Percentiles rank a stretch among this genome's conserved stretches.
phyloP scores from a whole-genome alignment of 108 stramenopile genomes.

The Aureococcus anophagefferens region DNA sequence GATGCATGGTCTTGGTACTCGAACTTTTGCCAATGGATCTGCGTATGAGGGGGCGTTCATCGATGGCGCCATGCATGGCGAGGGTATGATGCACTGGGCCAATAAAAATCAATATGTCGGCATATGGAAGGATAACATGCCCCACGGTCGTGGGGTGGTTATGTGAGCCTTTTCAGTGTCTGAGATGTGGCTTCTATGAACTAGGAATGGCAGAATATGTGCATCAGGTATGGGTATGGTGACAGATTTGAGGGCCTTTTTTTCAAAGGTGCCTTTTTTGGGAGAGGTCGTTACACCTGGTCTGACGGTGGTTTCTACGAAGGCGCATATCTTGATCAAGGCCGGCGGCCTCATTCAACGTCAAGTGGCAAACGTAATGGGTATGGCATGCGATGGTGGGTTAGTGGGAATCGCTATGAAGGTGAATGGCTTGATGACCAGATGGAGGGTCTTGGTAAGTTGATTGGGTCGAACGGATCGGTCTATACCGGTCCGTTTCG shows the following conservation, averaged over 20 bases:
- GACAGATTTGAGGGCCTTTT: slow-evolving; percentile 17
- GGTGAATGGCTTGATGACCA: slow-evolving; percentile 6
- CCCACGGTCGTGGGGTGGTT: slow-evolving; percentile 7
- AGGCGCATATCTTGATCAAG: slow-evolving; percentile 2
- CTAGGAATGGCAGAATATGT: too few species aligned
- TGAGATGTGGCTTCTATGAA: too few species aligned
- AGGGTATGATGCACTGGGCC: slow-evolving; percentile 11
- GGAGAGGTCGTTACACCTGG: slow-evolving; percentile 5
- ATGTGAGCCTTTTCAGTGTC: too few species aligned
- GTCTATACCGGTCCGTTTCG: slow-evolving; percentile 5
- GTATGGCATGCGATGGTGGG: slow-evolving; percentile 8
- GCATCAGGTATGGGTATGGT: slow-evolving; percentile 6
- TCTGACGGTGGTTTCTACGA: slow-evolving; percentile 16
- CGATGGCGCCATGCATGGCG: not conserved
- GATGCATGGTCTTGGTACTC: slow-evolving; percentile 1
- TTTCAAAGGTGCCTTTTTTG: slow-evolving; percentile 5
- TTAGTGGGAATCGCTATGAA: slow-evolving; percentile 10
- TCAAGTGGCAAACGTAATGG: not conserved
- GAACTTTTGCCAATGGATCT: too few species aligned
- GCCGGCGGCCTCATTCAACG: not conserved
- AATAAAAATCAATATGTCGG: slow-evolving; percentile 9
- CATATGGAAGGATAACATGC: slow-evolving; percentile 12
- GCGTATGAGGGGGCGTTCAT: too few species aligned
- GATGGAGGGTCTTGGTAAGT: slow-evolving; percentile 6
- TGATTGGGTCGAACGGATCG: not conserved